Evolutionary conservation across 345 rosid genomes (phyloP), one percentile per base, ranked within the genome.

Genomic region (Draba incana): DNA sequence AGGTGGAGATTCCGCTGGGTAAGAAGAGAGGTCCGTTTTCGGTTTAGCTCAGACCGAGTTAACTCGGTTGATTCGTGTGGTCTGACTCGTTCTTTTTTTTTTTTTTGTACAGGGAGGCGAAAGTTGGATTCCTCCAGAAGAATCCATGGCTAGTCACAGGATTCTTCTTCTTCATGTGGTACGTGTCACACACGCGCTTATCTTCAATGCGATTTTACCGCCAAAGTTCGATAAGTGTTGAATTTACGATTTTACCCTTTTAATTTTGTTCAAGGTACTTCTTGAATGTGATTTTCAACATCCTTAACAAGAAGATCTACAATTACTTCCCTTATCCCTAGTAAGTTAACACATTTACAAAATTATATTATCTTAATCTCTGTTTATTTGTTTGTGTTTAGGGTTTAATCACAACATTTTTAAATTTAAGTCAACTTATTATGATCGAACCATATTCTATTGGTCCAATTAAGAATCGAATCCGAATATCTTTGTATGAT

Each of bases 161-260:
- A 0, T 93, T 90, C 69, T 93, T 90, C 88, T 93, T 93, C 87
- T 93, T 93, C 85, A 88, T 90, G 97, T 93, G 98, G 98, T 90
- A 75, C 42, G 85, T 69, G 20, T 49, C 43, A 0, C 10, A 68
- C 38, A 57, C 38, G 41, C 25, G 62, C 76, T 62, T 71, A n/a
- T 42, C 64, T 28, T 49, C 0, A 7, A 28, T 28, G 33, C 57
- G 30, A 33, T 16, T 15, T 64, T 6, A 54, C 78, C 78, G 59
- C 74, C 64, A 61, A 48, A 35, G 44, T 46, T 9, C 0, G 1
- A 10, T 8, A 3, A 53, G 0, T 0, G 1, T 39, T 44, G 1
- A 41, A 46, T 42, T 81, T 57, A 66, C 76, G 2, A 4, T 25
- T 64, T 44, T 25, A 64, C 8, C 67, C 62, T 56, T 12, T 4